These are phyloP conservation scores for Straminergon stramineum DNA, from an alignment of 225 moss, liverwort and hornwort species.

Conservation along the genomic window DNA sequence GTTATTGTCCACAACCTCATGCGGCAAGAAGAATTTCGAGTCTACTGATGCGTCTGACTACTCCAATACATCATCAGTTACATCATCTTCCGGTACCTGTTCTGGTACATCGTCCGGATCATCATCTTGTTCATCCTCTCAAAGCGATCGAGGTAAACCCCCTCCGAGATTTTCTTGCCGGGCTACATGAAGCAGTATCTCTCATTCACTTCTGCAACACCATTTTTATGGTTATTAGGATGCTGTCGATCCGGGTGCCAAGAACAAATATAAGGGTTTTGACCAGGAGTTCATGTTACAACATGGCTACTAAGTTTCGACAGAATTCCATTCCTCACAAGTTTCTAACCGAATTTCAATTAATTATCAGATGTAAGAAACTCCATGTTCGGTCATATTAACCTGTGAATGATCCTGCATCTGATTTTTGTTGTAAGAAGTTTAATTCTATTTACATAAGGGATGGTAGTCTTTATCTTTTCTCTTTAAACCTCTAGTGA, in stretches of 20 bases:
- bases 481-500: background rate
- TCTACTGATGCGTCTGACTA: background rate
- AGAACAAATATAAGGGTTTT: background rate
- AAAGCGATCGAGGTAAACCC: slow-evolving; percentile 7
- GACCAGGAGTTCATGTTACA: background rate
- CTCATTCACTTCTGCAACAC: background rate
- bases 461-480: background rate
- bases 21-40: slow-evolving; percentile 5
- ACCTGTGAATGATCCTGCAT: background rate
- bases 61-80: slow-evolving; percentile 6
- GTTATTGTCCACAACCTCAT: background rate
- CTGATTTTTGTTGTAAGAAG: background rate
- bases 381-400: background rate
- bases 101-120: slow-evolving; percentile 31
- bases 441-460: background rate
- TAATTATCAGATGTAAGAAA: background rate
- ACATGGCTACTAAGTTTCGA: background rate
- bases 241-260: background rate
- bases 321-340: background rate
- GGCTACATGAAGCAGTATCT: background rate
- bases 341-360: background rate
- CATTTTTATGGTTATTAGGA: background rate
- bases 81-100: slow-evolving; percentile 10
- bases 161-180: background rate
- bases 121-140: slow-evolving; percentile 23